Evolutionary conservation across 305 asterid species (phyloP).

Genomic region (Solanum chacoense): DNA sequence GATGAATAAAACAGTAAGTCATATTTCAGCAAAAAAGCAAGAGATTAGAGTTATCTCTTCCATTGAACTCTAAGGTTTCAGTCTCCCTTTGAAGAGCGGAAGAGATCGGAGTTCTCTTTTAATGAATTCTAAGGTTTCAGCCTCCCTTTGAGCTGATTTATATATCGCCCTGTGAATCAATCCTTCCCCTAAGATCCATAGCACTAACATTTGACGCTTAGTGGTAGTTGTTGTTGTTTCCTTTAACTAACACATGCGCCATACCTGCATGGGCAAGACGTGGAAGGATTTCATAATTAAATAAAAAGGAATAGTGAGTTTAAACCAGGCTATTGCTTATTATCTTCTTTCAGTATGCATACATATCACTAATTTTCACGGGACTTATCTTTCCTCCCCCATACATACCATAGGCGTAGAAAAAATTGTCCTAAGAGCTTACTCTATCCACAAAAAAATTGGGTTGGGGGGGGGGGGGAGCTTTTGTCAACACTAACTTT

Average conservation of each 20-base stretch:
- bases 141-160: too few relatives aligned
- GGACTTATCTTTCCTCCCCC: neutral
- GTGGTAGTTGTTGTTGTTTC: neutral
- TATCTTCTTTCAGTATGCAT: neutral
- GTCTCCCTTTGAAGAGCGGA: too few relatives aligned
- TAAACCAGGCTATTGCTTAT: neutral
- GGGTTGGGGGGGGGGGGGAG: neutral
- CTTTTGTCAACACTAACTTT: neutral
- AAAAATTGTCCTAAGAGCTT: neutral
- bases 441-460: neutral
- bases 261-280: neutral
- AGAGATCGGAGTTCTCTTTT: too few relatives aligned
- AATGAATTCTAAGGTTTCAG: too few relatives aligned
- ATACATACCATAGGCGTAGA: neutral
- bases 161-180: too few relatives aligned
- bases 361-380: neutral
- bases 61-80: too few relatives aligned
- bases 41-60: too few relatives aligned
- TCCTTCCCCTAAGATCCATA: too few relatives aligned
- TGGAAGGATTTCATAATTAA: neutral
- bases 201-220: neutral
- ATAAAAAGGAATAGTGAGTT: neutral
- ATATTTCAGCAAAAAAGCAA: too few relatives aligned
- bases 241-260: neutral
- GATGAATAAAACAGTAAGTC: too few relatives aligned